Conservation (phyloP, 83 land plant species). For the Isoetes engelmannii region DNA sequence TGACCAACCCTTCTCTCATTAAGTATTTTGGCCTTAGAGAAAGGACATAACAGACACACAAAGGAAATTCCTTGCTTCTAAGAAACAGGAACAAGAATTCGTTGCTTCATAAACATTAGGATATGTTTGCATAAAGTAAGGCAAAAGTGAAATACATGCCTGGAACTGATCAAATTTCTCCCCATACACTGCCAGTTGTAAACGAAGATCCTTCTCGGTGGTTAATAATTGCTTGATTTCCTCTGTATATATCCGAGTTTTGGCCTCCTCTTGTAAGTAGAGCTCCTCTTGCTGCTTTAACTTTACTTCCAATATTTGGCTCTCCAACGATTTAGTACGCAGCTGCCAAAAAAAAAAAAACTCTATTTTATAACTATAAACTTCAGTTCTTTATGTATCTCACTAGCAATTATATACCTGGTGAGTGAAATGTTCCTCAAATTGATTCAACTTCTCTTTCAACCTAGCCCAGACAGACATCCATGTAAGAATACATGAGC, state of each 20-base stretch:
- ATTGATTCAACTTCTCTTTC: conserved; percentile 66
- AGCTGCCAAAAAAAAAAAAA: conserved; percentile 40
- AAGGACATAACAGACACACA: no score
- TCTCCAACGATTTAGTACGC: conserved; percentile 76
- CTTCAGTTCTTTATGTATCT: not conserved
- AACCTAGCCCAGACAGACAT: conserved; percentile 36
- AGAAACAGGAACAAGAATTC: no score
- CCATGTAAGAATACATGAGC: not conserved
- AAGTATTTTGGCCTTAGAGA: no score
- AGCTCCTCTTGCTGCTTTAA: conserved; percentile 80
- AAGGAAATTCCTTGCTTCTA: no score
- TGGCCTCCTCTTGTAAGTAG: conserved; percentile 61
- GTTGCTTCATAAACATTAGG: not conserved
- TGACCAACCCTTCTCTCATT: no score
- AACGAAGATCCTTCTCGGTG: conserved; percentile 80
- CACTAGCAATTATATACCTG: conserved; percentile 44
- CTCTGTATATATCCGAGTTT: conserved; percentile 67
- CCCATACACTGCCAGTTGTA: conserved; percentile 79
- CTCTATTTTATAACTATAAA: not conserved
- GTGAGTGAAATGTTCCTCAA: conserved; percentile 78
- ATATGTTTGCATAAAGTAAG: not conserved
- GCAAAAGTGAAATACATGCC: conserved; percentile 30
- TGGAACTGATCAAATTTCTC: conserved; percentile 97
- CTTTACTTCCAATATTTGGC: conserved; percentile 83
- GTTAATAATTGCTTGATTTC: conserved; percentile 65